These are phyloP conservation scores for Leccinum subgranulosum DNA, from an alignment of 768 basidiomycete species.

Conservation along the genomic window DNA sequence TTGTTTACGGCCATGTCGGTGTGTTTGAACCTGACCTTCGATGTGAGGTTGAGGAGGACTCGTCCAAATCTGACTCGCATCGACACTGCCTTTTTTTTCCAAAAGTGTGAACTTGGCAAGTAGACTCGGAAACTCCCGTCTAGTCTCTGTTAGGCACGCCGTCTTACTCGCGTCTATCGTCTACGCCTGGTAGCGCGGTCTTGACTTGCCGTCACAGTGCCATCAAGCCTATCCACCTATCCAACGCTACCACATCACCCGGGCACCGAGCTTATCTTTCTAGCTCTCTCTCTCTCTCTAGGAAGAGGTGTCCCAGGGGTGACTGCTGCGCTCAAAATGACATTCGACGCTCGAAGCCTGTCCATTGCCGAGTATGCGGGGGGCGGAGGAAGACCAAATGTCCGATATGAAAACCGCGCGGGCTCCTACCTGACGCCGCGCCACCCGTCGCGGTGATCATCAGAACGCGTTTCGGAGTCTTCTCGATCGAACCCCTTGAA, in stretches of 20 bases:
- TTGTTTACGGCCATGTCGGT: conserved; percentile 58
- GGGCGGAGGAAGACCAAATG: neutral
- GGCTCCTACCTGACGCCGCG: neutral
- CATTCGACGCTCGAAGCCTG: neutral
- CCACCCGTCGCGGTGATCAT: neutral
- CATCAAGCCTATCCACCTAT: neutral
- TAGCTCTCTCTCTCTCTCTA: neutral
- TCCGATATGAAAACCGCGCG: neutral
- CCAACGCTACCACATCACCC: neutral
- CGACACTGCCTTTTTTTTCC: conserved; percentile 4
- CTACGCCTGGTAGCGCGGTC: neutral
- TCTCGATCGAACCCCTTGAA: neutral
- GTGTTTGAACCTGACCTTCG: conserved; percentile 15
- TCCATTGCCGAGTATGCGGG: neutral
- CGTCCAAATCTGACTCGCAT: conserved; percentile 29
- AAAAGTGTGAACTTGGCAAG: neutral
- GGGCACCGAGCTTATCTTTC: neutral
- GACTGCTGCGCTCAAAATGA: neutral
- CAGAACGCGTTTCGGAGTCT: neutral
- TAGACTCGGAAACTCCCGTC: neutral
- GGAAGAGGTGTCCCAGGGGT: neutral
- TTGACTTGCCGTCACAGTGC: neutral
- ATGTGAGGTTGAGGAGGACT: neutral
- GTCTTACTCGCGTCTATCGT: no score
- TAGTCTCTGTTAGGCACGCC: no score